These are phyloP conservation scores for Xylaria venustula DNA, from an alignment of 495 filamentous ascomycete genomes.

Conservation along the genomic window DNA sequence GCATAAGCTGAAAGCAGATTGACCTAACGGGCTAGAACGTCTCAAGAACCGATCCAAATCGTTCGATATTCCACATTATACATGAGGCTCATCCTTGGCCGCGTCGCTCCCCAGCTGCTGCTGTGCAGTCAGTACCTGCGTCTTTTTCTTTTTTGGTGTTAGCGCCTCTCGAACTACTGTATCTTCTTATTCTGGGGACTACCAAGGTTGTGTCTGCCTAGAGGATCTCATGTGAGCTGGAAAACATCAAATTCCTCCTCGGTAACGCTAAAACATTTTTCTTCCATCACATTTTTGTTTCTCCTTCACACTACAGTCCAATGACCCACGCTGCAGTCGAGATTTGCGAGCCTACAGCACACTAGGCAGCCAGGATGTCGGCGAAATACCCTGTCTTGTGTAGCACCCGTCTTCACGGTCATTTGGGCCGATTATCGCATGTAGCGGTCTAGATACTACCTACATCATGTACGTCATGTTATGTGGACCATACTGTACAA, in stretches of 20 bases:
- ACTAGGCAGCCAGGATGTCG: not conserved
- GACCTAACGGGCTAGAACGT: not conserved
- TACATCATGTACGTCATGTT: constrained; percentile 1
- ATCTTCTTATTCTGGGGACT: not conserved
- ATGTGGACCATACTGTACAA: not conserved
- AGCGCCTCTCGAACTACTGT: not conserved
- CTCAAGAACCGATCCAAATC: constrained; percentile 4
- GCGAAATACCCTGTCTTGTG: not conserved
- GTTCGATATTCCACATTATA: not conserved
- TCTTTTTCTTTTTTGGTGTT: constrained; percentile 1
- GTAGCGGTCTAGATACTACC: not conserved
- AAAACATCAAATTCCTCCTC: not conserved
- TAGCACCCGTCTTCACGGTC: not conserved
- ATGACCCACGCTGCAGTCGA: not conserved
- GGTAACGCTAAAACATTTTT: not conserved
- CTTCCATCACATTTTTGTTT: not conserved
- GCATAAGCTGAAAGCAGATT: not conserved
- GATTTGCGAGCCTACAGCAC: not conserved
- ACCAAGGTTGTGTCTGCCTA: not conserved
- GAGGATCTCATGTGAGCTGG: not conserved
- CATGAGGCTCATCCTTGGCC: constrained; percentile 16
- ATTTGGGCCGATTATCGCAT: not conserved
- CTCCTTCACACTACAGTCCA: not conserved
- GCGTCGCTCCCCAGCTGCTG: not conserved
- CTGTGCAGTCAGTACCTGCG: constrained; percentile 4